Percentiles rank a stretch among this genome's conserved stretches.
phyloP scores from a whole-genome alignment of 208 protist species.

The Leishmania gerbilli region DNA sequence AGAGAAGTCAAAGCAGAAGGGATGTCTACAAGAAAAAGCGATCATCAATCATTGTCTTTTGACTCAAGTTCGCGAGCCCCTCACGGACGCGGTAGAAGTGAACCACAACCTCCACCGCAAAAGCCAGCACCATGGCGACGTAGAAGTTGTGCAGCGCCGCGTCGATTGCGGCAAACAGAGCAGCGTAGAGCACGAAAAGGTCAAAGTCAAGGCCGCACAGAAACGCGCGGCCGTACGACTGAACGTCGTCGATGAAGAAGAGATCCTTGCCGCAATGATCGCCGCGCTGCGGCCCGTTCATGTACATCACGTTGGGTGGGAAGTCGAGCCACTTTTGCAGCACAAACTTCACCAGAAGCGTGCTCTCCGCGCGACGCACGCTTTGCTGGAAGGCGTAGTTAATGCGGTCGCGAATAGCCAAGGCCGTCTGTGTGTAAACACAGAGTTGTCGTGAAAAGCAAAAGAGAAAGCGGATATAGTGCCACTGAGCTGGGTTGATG shows the following conservation, averaged over 20 bases:
- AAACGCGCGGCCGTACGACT: constrained; percentile 65
- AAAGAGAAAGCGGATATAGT: constrained; percentile 59
- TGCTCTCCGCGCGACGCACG: constrained; percentile 63
- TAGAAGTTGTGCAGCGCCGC: constrained; percentile 65
- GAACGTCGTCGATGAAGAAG: constrained; percentile 82
- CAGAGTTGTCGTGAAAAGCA: constrained; percentile 50
- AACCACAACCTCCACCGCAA: constrained; percentile 59
- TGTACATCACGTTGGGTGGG: constrained; percentile 83
- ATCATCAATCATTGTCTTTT: constrained; percentile 83
- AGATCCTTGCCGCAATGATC: constrained; percentile 72
- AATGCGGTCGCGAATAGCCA: constrained; percentile 77
- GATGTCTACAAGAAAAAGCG: constrained; percentile 67
- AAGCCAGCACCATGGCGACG: constrained; percentile 61
- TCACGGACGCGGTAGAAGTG: constrained; percentile 56
- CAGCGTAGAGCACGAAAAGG: constrained; percentile 71
- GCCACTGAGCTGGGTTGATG: constrained; percentile 50
- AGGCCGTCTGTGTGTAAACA: constrained; percentile 47
- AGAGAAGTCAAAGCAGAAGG: background rate
- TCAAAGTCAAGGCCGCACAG: constrained; percentile 77
- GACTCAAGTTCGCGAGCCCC: constrained; percentile 69
- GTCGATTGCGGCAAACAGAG: constrained; percentile 76
- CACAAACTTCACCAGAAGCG: constrained; percentile 69
- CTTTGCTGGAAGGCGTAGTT: constrained; percentile 77
- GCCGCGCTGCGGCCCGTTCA: constrained; percentile 74
- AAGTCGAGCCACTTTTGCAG: constrained; percentile 71